A percentile compares a stretch with the other conserved stretches of the same genome.
Evolutionary conservation across 352 stramenopile species (phyloP).

Genomic region (Phytopythium delawarense): DNA sequence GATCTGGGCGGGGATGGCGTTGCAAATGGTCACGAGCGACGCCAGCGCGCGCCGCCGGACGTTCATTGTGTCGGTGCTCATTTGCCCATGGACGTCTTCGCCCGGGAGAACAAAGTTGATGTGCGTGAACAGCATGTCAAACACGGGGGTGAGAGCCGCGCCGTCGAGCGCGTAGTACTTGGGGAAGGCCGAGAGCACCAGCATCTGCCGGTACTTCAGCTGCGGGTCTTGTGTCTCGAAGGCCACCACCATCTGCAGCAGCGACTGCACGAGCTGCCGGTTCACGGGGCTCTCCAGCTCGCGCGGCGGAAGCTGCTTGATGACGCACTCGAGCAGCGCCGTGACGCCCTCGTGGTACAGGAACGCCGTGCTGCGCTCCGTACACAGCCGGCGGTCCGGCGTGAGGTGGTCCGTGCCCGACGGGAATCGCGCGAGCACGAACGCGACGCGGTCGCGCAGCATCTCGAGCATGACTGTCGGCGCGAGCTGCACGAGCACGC

Average conservation of each 20-base stretch:
- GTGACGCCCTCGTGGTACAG: slow-evolving; percentile 77
- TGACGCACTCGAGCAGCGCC: slow-evolving; percentile 62
- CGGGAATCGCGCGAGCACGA: slow-evolving; percentile 47
- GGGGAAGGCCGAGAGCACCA: slow-evolving; percentile 61
- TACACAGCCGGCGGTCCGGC: slow-evolving; percentile 40
- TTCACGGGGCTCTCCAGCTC: slow-evolving; percentile 41
- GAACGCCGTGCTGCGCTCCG: slow-evolving; percentile 55
- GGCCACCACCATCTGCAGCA: slow-evolving; percentile 49
- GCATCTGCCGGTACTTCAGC: slow-evolving; percentile 71
- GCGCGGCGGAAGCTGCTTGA: slow-evolving; percentile 59
- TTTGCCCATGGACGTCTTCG: slow-evolving; percentile 56
- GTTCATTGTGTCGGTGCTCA: slow-evolving; percentile 70
- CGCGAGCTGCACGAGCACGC: slow-evolving; percentile 56
- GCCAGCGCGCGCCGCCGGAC: slow-evolving; percentile 60
- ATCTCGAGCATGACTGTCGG: slow-evolving; percentile 43
- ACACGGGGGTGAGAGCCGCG: slow-evolving; percentile 55
- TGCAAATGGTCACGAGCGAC: slow-evolving; percentile 75
- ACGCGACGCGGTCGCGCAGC: slow-evolving; percentile 50
- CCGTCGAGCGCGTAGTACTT: slow-evolving; percentile 74
- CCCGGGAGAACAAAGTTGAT: slow-evolving; percentile 70
- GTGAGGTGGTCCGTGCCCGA: slow-evolving; percentile 49
- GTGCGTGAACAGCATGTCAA: slow-evolving; percentile 69
- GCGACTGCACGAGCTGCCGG: slow-evolving; percentile 32
- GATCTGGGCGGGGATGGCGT: slow-evolving; percentile 69
- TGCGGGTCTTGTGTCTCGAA: slow-evolving; percentile 56